A percentile compares a stretch with the other conserved stretches of the same genome.
Conservation (phyloP, 257 asterid genomes). For the Capsicum pubescens region DNA sequence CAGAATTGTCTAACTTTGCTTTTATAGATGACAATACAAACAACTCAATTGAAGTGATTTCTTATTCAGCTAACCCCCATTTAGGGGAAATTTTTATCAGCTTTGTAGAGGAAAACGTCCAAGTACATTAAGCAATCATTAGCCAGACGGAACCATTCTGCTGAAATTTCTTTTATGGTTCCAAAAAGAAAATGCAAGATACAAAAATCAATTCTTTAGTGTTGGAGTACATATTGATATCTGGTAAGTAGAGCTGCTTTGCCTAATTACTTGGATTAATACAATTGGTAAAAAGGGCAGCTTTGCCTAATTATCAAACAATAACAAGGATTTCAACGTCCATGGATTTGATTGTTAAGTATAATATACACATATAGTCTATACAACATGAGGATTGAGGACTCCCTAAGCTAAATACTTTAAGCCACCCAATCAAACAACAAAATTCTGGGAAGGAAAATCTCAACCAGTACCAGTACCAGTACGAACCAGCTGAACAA, state of each 20-base stretch:
- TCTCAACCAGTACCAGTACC: conserved; percentile 4
- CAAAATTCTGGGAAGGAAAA: conserved; percentile 28
- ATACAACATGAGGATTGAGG: conserved; percentile 30
- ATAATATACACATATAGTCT: conserved; percentile 21
- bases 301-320: neutral
- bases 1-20: neutral
- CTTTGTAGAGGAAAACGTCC: neutral
- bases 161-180: neutral
- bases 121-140: too few relatives aligned
- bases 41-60: neutral
- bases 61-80: neutral
- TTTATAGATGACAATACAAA: neutral
- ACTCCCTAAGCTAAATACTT: conserved; percentile 19
- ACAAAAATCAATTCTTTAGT: neutral
- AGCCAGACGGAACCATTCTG: neutral
- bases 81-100: neutral
- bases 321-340: neutral
- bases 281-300: neutral
- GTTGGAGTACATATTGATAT: neutral
- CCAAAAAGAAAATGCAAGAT: neutral
- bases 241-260: neutral
- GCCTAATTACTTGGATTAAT: neutral
- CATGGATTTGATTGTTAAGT: conserved; percentile 24
- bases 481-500: conserved; percentile 21
- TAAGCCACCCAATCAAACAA: neutral